phyloP scores from a whole-genome alignment of 345 rosid species.

The Moricandia moricandioides region DNA sequence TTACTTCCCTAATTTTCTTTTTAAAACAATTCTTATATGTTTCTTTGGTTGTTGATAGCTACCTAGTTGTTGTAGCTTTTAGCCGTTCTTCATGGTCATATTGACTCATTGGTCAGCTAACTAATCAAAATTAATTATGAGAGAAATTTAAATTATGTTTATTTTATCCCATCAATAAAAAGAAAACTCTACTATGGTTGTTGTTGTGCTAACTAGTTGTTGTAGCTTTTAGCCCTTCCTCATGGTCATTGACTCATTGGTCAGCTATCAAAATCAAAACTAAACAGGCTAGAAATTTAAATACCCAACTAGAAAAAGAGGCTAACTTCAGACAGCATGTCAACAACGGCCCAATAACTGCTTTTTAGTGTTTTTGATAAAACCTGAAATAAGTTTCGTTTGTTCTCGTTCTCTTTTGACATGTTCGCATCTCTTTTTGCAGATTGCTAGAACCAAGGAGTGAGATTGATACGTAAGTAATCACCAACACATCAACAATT shows the following conservation, averaged over 20 bases:
- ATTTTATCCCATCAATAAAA: too few relatives aligned
- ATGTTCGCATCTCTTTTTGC: slow-evolving; percentile 1
- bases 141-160: too few relatives aligned
- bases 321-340: not conserved
- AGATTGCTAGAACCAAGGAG: not conserved
- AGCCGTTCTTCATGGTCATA: too few relatives aligned
- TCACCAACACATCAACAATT: too few relatives aligned
- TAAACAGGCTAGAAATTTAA: not conserved
- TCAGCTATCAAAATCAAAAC: not conserved
- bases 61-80: too few relatives aligned
- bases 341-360: not conserved
- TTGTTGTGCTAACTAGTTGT: not conserved
- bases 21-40: too few relatives aligned
- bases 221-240: not conserved
- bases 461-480: not conserved
- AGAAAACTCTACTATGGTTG: too few relatives aligned
- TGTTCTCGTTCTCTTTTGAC: not conserved
- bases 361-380: not conserved
- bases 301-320: not conserved
- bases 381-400: too few relatives aligned
- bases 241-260: not conserved
- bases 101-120: too few relatives aligned
- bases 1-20: too few relatives aligned
- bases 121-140: too few relatives aligned
- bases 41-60: not conserved